Conservation (phyloP, 1,284 basidiomycete genomes). For the Hymenochaete sp. region DNA sequence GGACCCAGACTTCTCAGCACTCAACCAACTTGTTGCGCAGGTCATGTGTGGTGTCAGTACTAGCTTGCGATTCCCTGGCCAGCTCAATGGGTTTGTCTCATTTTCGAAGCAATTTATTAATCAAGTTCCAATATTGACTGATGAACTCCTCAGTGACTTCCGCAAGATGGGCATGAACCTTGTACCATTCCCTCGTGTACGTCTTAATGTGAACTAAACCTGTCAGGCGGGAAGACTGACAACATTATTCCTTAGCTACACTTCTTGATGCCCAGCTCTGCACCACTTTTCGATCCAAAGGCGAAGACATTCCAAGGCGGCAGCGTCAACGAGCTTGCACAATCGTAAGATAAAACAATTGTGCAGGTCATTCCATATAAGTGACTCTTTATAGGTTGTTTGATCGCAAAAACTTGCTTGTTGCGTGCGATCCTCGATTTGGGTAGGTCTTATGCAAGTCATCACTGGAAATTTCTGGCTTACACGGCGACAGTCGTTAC, state of each 20-base stretch:
- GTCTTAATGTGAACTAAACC: constrained; percentile 23
- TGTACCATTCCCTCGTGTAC: constrained; percentile 82
- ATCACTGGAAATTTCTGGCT: not conserved
- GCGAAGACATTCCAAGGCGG: constrained; percentile 54
- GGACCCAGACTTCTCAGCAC: constrained; percentile 61
- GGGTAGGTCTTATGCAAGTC: constrained; percentile 41
- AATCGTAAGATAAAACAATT: constrained; percentile 37
- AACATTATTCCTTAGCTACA: constrained; percentile 55
- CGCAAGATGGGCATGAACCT: constrained; percentile 92
- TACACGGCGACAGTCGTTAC: constrained; percentile 48
- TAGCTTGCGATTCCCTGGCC: constrained; percentile 88
- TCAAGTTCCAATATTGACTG: not conserved
- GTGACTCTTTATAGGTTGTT: constrained; percentile 48
- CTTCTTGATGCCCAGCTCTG: constrained; percentile 85
- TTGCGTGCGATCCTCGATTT: constrained; percentile 76
- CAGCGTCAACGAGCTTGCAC: constrained; percentile 61
- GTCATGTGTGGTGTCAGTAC: constrained; percentile 91
- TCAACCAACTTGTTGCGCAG: constrained; percentile 78
- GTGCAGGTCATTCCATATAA: constrained; percentile 2
- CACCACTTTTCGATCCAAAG: constrained; percentile 65
- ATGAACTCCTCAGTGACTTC: constrained; percentile 66
- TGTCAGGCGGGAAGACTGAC: no score
- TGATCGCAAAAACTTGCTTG: constrained; percentile 71
- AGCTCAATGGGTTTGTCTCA: constrained; percentile 66
- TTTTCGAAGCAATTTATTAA: not conserved